Base-by-base conservation (phyloP, 129 eudicot species). In the Escallonia rubra region DNA sequence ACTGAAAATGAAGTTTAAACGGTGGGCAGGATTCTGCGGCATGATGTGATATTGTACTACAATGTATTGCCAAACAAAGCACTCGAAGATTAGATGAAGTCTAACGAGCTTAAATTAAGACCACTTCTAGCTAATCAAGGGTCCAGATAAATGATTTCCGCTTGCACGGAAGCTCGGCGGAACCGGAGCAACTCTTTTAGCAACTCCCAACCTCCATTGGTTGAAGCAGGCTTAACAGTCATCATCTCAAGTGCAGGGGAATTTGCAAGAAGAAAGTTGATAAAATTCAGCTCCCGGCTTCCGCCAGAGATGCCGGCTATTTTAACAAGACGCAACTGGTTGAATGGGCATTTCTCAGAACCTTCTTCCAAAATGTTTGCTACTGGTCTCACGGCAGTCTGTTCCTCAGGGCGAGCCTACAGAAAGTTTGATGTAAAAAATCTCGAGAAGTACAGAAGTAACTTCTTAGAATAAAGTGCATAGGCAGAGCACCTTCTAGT, bases 321-420 rank as follows among this genome's bases (percentile, higher is more conserved):
- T 75, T 86, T 92, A 4, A 86, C 82, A 66, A 78, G 70, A 63
- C 83, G 79, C 61, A 92, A 50, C 49, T 82, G 89, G 63, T 72
- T 76, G 7, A 88, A 78, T 50, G 73, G 65, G 59, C 86, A 81
- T 57, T 63, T 72, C 57, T 66, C 74, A 70, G 64, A 68, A 78
- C 76, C 74, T 58, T 85, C 96, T 69, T 79, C 85, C 64, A 67
- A 43, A 43, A 65, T 71, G 68, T 62, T 72, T 43, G 75, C 40
- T 38, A 16, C 78, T 13, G 51, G 13, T 76, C 79, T 76, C 14
- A 61, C 66, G 41, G 69, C 56, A 60, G 70, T 46, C 23, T 79
- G 90, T 47, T 87, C 96, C 23, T 91, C 96, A 45, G 83, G 85
- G 2, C 95, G 92, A n/a, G 88, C 88, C 97, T 90, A 80, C 78